A percentile compares a stretch with the other conserved stretches of the same genome.
These are phyloP conservation scores for Aspergillus nanangensis DNA, from an alignment of 495 filamentous ascomycete species.

Conservation along the genomic window DNA sequence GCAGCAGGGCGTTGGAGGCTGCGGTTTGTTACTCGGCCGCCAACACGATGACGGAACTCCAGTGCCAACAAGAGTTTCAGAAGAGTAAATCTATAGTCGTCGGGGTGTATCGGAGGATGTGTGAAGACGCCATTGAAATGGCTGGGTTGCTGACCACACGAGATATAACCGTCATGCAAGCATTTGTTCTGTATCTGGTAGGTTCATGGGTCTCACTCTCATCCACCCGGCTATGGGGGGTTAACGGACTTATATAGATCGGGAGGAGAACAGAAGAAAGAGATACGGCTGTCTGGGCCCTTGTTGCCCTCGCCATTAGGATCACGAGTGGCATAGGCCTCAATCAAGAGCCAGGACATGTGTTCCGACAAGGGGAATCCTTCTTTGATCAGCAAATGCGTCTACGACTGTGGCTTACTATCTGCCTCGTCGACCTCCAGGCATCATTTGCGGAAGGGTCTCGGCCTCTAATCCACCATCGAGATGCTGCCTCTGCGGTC, in stretches of 20 bases:
- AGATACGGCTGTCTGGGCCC: neutral
- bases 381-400: slow-evolving; percentile 4
- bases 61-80: slow-evolving; percentile 1
- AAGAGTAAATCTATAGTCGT: neutral
- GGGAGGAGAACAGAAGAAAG: slow-evolving; percentile 2
- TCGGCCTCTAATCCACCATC: slow-evolving; percentile 1
- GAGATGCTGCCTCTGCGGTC: neutral
- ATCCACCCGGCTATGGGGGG: neutral
- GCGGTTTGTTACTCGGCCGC: slow-evolving; percentile 6
- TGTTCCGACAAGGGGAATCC: neutral
- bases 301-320: slow-evolving; percentile 3
- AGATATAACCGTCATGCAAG: slow-evolving; percentile 1
- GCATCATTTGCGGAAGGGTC: neutral
- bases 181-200: slow-evolving; percentile 8
- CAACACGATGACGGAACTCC: neutral
- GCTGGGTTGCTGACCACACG: neutral
- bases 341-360: neutral
- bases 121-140: neutral
- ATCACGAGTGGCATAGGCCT: neutral
- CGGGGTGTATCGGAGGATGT: neutral
- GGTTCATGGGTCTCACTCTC: neutral
- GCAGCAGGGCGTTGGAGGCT: neutral
- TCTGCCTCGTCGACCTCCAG: slow-evolving; percentile 5
- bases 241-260: no score
- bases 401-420: slow-evolving; percentile 4